Conservation (phyloP, 371 early-diverging fungal species). For the Mucor indicus region DNA sequence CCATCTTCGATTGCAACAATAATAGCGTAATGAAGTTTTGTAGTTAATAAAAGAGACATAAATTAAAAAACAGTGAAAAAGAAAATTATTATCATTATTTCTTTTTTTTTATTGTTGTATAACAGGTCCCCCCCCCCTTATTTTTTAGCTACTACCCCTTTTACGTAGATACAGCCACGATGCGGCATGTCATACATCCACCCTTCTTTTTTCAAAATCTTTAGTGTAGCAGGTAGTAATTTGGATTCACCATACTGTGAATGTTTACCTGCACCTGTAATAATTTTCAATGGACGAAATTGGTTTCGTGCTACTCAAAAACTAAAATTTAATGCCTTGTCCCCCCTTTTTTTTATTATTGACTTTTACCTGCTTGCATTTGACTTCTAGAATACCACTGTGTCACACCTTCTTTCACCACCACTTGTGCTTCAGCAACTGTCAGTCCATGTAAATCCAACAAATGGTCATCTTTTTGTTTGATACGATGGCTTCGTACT, state of each 20-base stretch:
- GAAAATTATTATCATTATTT: background rate
- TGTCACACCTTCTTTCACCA: conserved; percentile 58
- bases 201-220: conserved; percentile 47
- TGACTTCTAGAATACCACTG: conserved; percentile 62
- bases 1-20: conserved; percentile 38
- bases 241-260: conserved; percentile 57
- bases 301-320: conserved; percentile 25
- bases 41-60: conserved; percentile 30
- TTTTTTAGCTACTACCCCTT: conserved; percentile 17
- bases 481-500: conserved; percentile 51
- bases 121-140: background rate
- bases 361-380: conserved; percentile 40
- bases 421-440: conserved; percentile 57
- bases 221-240: conserved; percentile 52
- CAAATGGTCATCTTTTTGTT: conserved; percentile 51
- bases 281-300: conserved; percentile 53
- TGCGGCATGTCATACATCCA: conserved; percentile 55
- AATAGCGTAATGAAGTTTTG: conserved; percentile 28
- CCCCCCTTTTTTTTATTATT: background rate
- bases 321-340: background rate
- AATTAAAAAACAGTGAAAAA: conserved; percentile 3
- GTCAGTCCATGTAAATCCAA: conserved; percentile 73
- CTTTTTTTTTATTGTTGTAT: background rate
- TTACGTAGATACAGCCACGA: conserved; percentile 50
- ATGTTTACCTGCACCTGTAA: conserved; percentile 66